Conservation (phyloP, 2,329 filamentous ascomycete genomes). For the Colletotrichum tanaceti region DNA sequence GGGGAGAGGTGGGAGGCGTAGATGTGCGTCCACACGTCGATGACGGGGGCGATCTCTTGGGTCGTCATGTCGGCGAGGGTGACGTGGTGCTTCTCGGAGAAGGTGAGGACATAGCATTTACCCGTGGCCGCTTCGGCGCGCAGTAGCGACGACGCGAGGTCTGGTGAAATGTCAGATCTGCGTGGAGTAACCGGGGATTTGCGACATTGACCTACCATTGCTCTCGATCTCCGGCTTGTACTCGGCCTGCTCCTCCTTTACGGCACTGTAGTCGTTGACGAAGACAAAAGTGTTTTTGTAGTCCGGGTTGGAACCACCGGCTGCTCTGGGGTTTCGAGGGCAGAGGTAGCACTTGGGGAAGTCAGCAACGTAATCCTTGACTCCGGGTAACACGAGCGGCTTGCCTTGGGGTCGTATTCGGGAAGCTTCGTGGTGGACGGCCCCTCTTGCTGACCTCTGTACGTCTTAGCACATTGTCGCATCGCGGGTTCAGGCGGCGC, state of each 20-base stretch:
- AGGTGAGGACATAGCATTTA: conserved; percentile 96
- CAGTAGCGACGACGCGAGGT: conserved; percentile 80
- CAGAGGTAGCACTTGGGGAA: conserved; percentile 86
- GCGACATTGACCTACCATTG: conserved; percentile 47
- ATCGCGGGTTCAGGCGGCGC: background rate
- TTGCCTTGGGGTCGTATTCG: conserved; percentile 80
- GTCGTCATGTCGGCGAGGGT: conserved; percentile 91
- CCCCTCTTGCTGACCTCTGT: conserved; percentile 81
- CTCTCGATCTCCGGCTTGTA: conserved; percentile 65
- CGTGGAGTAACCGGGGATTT: accelerated
- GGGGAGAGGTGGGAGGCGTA: conserved; percentile 85
- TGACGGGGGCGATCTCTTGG: conserved; percentile 80
- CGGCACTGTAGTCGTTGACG: conserved; percentile 96
- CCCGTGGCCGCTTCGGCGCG: conserved; percentile 88
- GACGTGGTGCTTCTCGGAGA: conserved; percentile 88
- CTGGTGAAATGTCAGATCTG: conserved; percentile 54
- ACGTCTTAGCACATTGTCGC: conserved; percentile 21
- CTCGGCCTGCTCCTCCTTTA: conserved; percentile 90
- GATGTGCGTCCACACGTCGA: conserved; percentile 91
- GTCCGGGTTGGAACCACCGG: conserved; percentile 86
- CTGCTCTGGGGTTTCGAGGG: conserved; percentile 88
- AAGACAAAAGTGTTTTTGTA: conserved; percentile 93
- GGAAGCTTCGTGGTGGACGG: conserved; percentile 77
- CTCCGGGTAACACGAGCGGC: conserved; percentile 35
- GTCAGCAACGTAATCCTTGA: conserved; percentile 1